These are phyloP conservation scores for Clonostachys rosea DNA, from an alignment of 2,329 filamentous ascomycete genomes.

Conservation along the genomic window DNA sequence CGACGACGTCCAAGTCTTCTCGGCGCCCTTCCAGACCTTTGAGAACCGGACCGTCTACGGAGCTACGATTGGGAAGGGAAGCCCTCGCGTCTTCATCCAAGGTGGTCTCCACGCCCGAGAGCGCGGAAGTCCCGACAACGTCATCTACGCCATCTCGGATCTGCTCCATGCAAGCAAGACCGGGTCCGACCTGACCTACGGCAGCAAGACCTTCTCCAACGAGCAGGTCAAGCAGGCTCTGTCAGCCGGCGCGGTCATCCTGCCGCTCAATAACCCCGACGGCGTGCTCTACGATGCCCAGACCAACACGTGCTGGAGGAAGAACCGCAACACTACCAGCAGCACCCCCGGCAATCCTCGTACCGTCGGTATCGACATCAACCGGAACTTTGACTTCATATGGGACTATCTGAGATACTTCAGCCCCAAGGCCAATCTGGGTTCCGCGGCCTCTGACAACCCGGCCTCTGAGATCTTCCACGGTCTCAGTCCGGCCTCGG, in stretches of 20 bases:
- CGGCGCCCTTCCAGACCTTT: constrained; percentile 35
- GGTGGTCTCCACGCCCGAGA: constrained; percentile 53
- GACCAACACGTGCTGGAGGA: constrained; percentile 47
- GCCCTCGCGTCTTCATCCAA: constrained; percentile 46
- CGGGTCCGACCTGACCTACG: constrained; percentile 44
- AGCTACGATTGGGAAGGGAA: constrained; percentile 20
- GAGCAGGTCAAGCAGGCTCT: constrained; percentile 45
- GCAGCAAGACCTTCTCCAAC: constrained; percentile 43
- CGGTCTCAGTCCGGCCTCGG: constrained; percentile 45
- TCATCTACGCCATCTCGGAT: constrained; percentile 54
- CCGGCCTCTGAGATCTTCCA: constrained; percentile 44
- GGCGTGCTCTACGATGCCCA: constrained; percentile 45
- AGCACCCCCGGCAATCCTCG: constrained; percentile 12
- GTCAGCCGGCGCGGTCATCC: constrained; percentile 44
- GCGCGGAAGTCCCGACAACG: constrained; percentile 48
- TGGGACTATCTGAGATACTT: constrained; percentile 47
- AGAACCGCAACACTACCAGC: constrained; percentile 44
- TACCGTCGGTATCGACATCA: constrained; percentile 42
- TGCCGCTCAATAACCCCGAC: constrained; percentile 48
- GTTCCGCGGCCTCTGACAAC: constrained; percentile 24
- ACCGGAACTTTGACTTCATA: constrained; percentile 53
- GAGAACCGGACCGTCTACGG: constrained; percentile 31
- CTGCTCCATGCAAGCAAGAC: constrained; percentile 46
- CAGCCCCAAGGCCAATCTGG: constrained; percentile 20
- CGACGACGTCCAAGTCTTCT: constrained; percentile 29